These are phyloP conservation scores for Aureobasidium sp. DNA, from an alignment of 2,329 filamentous ascomycete species.

Conservation along the genomic window DNA sequence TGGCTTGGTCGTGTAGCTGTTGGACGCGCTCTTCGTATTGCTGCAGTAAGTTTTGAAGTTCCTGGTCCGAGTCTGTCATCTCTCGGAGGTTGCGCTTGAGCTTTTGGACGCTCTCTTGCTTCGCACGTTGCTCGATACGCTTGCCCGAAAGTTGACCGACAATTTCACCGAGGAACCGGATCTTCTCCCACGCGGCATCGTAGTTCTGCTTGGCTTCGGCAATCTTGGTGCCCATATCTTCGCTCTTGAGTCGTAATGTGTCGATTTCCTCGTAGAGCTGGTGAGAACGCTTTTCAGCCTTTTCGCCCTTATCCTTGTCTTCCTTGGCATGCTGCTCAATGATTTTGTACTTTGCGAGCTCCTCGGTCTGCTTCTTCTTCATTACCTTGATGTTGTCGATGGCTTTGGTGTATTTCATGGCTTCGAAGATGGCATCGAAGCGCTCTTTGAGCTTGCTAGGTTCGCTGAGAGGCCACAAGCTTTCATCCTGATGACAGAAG, in stretches of 20 bases:
- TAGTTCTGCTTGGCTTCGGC: slow-evolving; percentile 41
- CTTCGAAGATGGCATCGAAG: slow-evolving; percentile 97
- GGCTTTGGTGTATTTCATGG: slow-evolving; percentile 91
- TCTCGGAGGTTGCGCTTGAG: slow-evolving; percentile 67
- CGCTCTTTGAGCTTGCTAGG: slow-evolving; percentile 79
- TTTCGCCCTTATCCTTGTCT: slow-evolving; percentile 78
- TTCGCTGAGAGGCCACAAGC: slow-evolving; percentile 91
- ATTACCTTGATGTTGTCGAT: slow-evolving; percentile 90
- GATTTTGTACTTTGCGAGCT: slow-evolving; percentile 65
- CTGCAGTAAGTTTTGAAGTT: slow-evolving; percentile 62
- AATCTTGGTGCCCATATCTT: slow-evolving; percentile 29
- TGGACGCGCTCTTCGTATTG: slow-evolving; percentile 70
- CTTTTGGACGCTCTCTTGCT: slow-evolving; percentile 63
- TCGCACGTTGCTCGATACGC: slow-evolving; percentile 63
- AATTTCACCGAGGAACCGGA: slow-evolving; percentile 65
- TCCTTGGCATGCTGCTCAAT: slow-evolving; percentile 70
- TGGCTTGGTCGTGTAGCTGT: slow-evolving; percentile 54
- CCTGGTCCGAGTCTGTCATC: slow-evolving; percentile 69
- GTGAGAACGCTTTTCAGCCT: slow-evolving; percentile 58
- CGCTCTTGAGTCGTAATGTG: slow-evolving; percentile 15
- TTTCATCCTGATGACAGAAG: slow-evolving; percentile 98
- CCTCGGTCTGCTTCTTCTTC: slow-evolving; percentile 72
- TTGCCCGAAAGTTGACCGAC: slow-evolving; percentile 71
- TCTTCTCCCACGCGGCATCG: slow-evolving; percentile 63
- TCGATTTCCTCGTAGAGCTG: slow-evolving; percentile 50